Conservation (phyloP, 2,329 filamentous ascomycete genomes). For the Penicillium glabrum region DNA sequence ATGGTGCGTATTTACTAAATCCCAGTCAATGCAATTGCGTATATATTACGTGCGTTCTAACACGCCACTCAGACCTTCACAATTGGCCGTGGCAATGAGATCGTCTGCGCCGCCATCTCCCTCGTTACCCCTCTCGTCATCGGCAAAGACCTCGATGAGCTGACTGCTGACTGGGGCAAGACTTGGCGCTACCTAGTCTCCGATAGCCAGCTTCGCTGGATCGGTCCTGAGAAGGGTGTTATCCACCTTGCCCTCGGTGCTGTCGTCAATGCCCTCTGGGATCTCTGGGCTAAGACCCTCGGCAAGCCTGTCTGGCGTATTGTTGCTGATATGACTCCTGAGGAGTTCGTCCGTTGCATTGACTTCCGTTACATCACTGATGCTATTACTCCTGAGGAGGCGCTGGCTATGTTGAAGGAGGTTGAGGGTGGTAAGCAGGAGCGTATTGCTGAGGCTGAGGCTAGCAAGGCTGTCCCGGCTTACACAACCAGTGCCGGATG, state of each 20-base stretch:
- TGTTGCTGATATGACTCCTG: constrained; percentile 83
- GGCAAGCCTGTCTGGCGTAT: constrained; percentile 88
- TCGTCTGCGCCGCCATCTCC: constrained; percentile 81
- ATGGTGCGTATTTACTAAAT: constrained; percentile 33
- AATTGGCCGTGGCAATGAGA: constrained; percentile 75
- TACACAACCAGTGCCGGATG: constrained; percentile 90
- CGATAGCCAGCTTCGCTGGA: constrained; percentile 89
- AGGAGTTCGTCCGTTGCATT: constrained; percentile 83
- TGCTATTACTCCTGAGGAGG: constrained; percentile 84
- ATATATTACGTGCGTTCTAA: background rate
- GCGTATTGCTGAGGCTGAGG: constrained; percentile 71
- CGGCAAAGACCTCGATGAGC: constrained; percentile 71
- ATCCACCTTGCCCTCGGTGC: constrained; percentile 89
- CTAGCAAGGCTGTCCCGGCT: constrained; percentile 75
- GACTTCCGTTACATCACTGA: constrained; percentile 96
- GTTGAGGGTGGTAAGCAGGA: constrained; percentile 67
- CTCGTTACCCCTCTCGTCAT: constrained; percentile 75
- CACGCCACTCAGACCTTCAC: constrained; percentile 40
- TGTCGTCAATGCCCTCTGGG: constrained; percentile 89
- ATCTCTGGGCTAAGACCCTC: constrained; percentile 87
- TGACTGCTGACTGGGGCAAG: constrained; percentile 78
- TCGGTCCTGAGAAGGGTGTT: constrained; percentile 90
- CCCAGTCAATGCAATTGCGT: constrained; percentile 3
- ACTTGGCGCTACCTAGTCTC: constrained; percentile 92
- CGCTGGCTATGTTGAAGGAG: constrained; percentile 67